Evolutionary conservation across 2,329 filamentous ascomycete genomes (phyloP).

Genomic region (Ceratocystiopsis sp.): DNA sequence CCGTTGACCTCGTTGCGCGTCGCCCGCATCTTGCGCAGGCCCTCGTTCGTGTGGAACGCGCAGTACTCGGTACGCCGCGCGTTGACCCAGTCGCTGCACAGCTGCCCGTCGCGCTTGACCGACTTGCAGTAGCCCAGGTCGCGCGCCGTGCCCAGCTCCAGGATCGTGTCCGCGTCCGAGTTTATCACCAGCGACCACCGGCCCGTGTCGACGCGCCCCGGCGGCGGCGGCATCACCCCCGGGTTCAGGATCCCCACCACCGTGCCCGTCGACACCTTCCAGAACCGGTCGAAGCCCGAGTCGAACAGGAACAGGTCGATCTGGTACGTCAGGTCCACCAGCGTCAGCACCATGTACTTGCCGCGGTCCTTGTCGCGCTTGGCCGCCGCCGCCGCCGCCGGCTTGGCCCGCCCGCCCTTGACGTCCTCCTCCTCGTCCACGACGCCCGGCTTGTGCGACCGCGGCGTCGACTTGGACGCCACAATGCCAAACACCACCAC

Average conservation of each 20-base stretch:
- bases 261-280: slow-evolving; percentile 85
- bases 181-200: slow-evolving; percentile 74
- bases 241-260: slow-evolving; percentile 87
- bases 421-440: neutral
- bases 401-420: slow-evolving; percentile 17
- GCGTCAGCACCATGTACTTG: slow-evolving; percentile 84
- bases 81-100: slow-evolving; percentile 76
- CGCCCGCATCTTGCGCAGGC: slow-evolving; percentile 49
- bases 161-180: slow-evolving; percentile 71
- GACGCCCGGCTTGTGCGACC: slow-evolving; percentile 34
- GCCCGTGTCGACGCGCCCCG: slow-evolving; percentile 57
- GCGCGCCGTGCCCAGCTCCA: slow-evolving; percentile 71
- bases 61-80: slow-evolving; percentile 76
- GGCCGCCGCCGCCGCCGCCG: slow-evolving; percentile 14
- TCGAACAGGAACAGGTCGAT: slow-evolving; percentile 86
- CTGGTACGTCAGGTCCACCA: slow-evolving; percentile 82
- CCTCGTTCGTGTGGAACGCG: slow-evolving; percentile 78
- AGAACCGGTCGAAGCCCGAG: slow-evolving; percentile 78
- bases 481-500: slow-evolving; percentile 81
- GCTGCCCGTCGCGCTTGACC: slow-evolving; percentile 65
- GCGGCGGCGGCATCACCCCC: slow-evolving; percentile 71
- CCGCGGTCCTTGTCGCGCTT: slow-evolving; percentile 33
- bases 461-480: slow-evolving; percentile 73
- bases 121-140: slow-evolving; percentile 83
- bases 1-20: slow-evolving; percentile 65